Conservation (phyloP, 495 filamentous ascomycete genomes). For the Neurospora sp. region DNA sequence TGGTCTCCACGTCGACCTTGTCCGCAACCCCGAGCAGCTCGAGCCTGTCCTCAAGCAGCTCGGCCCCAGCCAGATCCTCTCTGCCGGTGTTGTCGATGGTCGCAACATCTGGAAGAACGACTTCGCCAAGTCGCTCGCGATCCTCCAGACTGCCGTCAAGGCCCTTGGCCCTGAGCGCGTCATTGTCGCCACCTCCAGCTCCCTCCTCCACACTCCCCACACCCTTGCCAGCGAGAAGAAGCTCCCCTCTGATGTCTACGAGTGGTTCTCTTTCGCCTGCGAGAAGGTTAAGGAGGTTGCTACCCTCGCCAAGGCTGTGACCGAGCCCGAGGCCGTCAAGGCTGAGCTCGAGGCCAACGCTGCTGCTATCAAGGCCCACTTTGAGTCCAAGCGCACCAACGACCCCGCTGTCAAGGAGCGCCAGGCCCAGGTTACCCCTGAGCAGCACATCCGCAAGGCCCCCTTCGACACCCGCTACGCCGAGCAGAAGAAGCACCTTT, state of each 20-base stretch:
- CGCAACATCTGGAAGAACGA: constrained; percentile 99
- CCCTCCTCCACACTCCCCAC: constrained; percentile 94
- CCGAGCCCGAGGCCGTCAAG: constrained; percentile 72
- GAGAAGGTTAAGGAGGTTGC: constrained; percentile 91
- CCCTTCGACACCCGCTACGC: constrained; percentile 72
- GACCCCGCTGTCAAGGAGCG: constrained; percentile 92
- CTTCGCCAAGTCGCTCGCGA: constrained; percentile 81
- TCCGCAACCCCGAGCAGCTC: constrained; percentile 95
- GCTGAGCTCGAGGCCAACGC: constrained; percentile 88
- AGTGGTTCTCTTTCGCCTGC: constrained; percentile 97
- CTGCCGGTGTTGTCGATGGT: constrained; percentile 90
- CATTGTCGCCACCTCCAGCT: constrained; percentile 91
- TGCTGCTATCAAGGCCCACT: constrained; percentile 77
- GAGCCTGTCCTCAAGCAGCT: constrained; percentile 87
- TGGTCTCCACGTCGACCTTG: constrained; percentile 87
- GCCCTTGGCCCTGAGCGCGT: constrained; percentile 93
- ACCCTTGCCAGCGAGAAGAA: constrained; percentile 96
- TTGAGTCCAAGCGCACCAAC: constrained; percentile 88
- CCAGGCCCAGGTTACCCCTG: constrained; percentile 71
- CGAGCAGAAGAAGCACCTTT: constrained; percentile 76
- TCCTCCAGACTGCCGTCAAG: constrained; percentile 78
- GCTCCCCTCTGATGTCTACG: constrained; percentile 77
- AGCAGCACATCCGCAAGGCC: constrained; percentile 86
- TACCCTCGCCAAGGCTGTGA: constrained; percentile 92
- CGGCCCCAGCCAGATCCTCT: constrained; percentile 78